Percentiles rank a stretch among this genome's conserved stretches.
phyloP scores from a whole-genome alignment of 148 eudicot genomes.

The Dianthus caryophyllus region DNA sequence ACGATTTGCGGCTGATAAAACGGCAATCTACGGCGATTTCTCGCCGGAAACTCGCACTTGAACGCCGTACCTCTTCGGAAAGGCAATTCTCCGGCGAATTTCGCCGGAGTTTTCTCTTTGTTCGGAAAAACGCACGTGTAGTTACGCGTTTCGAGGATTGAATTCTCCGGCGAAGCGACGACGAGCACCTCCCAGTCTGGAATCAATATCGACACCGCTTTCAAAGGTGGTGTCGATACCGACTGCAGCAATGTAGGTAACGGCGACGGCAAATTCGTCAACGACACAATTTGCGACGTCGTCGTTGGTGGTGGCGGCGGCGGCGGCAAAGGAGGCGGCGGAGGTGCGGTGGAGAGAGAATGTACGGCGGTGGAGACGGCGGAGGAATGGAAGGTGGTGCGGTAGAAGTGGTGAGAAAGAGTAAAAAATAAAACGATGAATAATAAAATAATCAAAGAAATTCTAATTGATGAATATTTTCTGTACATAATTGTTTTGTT shows the following conservation, averaged over 20 bases:
- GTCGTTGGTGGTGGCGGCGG: neutral
- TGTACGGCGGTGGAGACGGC: neutral
- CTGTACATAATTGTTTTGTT: neutral
- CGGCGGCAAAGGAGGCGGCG: neutral
- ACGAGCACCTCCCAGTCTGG: constrained; percentile 61
- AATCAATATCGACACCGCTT: constrained; percentile 35
- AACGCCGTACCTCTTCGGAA: constrained; percentile 31
- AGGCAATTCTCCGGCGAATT: constrained; percentile 27
- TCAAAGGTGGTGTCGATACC: neutral
- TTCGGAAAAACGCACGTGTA: constrained; percentile 40
- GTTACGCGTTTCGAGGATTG: neutral
- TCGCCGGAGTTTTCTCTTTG: constrained; percentile 36
- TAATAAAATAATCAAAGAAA: constrained; percentile 13
- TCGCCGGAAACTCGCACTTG: constrained; percentile 44
- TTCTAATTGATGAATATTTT: constrained; percentile 11
- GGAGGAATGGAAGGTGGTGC: constrained; percentile 7
- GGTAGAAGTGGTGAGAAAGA: constrained; percentile 26
- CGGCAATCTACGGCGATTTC: constrained; percentile 39
- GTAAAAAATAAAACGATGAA: constrained; percentile 9
- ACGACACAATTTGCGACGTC: too few species aligned
- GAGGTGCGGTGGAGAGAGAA: neutral
- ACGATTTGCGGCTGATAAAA: constrained; percentile 36
- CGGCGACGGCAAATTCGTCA: neutral
- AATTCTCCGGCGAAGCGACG: constrained; percentile 30
- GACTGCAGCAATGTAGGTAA: neutral